Percentiles rank a stretch among this genome's conserved stretches.
Conservation (phyloP, 768 basidiomycete species). For the Trametes meyenii region DNA sequence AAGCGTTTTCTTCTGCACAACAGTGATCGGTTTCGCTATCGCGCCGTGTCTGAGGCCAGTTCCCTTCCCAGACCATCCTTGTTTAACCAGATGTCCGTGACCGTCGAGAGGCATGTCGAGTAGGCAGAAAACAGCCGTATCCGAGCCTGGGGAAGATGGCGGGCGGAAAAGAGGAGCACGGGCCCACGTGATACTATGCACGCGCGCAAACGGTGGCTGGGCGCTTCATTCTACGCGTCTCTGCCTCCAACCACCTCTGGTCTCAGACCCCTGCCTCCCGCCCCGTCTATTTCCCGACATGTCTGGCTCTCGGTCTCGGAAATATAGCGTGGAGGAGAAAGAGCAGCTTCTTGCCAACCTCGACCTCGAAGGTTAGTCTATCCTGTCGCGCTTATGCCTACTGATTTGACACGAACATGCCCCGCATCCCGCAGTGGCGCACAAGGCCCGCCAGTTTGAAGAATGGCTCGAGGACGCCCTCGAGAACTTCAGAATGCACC, state of each 20-base stretch:
- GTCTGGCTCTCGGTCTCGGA: slow-evolving; percentile 27
- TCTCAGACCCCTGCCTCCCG: neutral
- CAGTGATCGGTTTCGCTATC: slow-evolving; percentile 72
- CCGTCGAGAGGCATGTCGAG: slow-evolving; percentile 67
- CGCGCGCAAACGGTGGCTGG: slow-evolving; percentile 12
- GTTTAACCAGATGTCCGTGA: slow-evolving; percentile 70
- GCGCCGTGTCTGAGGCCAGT: slow-evolving; percentile 84
- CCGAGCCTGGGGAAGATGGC: neutral
- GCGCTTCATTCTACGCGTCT: slow-evolving; percentile 12
- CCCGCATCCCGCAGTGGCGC: slow-evolving; percentile 53
- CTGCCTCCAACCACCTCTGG: slow-evolving; percentile 1
- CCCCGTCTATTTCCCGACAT: neutral
- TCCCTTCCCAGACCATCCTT: slow-evolving; percentile 90
- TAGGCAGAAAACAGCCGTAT: neutral
- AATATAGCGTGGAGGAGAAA: slow-evolving; percentile 69
- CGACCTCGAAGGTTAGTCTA: slow-evolving; percentile 70
- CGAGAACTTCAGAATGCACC: slow-evolving; percentile 73
- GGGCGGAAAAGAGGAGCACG: slow-evolving; percentile 8
- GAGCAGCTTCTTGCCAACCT: slow-evolving; percentile 74
- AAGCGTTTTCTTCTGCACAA: slow-evolving; percentile 85
- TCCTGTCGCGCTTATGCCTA: neutral
- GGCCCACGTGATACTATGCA: slow-evolving; percentile 15
- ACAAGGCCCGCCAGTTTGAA: slow-evolving; percentile 73
- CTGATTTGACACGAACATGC: slow-evolving; percentile 5
- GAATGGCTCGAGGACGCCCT: slow-evolving; percentile 75